Evolutionary conservation across 768 basidiomycete genomes (phyloP).

Genomic region (Favolaschia claudopus): DNA sequence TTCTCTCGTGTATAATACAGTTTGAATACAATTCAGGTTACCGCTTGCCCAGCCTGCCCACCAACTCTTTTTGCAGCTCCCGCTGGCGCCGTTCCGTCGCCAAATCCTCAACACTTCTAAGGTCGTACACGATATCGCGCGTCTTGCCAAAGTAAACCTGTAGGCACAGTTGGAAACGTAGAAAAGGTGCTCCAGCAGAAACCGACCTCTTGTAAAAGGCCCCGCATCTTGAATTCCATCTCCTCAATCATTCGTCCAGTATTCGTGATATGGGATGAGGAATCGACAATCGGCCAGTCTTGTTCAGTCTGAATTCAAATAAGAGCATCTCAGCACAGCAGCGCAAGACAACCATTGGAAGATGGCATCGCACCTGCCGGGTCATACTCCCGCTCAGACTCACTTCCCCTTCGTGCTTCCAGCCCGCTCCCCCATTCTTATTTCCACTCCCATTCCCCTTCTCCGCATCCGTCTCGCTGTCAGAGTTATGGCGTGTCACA

Average conservation of each 20-base stretch:
- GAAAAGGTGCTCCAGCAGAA: not conserved
- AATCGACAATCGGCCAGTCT: slow-evolving; percentile 83
- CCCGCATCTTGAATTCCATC: slow-evolving; percentile 99
- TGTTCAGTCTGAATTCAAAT: slow-evolving; percentile 70
- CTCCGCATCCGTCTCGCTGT: slow-evolving; percentile 40
- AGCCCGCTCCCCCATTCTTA: slow-evolving; percentile 48
- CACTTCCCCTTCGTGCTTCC: slow-evolving; percentile 77
- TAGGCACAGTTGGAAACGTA: slow-evolving; percentile 8
- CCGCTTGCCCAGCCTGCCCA: slow-evolving; percentile 84
- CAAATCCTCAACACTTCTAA: slow-evolving; percentile 87
- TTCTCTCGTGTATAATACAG: too few relatives aligned
- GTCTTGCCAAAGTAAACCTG: slow-evolving; percentile 97
- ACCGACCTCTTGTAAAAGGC: slow-evolving; percentile 84
- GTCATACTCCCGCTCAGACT: slow-evolving; percentile 97
- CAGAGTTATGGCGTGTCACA: slow-evolving; percentile 57
- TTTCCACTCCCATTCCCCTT: slow-evolving; percentile 49
- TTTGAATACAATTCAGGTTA: slow-evolving; percentile 31
- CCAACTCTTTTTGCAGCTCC: slow-evolving; percentile 91
- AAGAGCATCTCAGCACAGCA: too few relatives aligned
- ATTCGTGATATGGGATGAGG: slow-evolving; percentile 88
- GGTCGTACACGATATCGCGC: slow-evolving; percentile 91
- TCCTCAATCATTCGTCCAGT: slow-evolving; percentile 97
- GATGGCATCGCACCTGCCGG: slow-evolving; percentile 71
- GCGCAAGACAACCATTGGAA: not conserved
- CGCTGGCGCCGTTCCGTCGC: slow-evolving; percentile 82